Evolutionary conservation across 2,329 filamentous ascomycete species (phyloP), one percentile per base, ranked within the genome.

Genomic region (Trichoderma cornu-damae): DNA sequence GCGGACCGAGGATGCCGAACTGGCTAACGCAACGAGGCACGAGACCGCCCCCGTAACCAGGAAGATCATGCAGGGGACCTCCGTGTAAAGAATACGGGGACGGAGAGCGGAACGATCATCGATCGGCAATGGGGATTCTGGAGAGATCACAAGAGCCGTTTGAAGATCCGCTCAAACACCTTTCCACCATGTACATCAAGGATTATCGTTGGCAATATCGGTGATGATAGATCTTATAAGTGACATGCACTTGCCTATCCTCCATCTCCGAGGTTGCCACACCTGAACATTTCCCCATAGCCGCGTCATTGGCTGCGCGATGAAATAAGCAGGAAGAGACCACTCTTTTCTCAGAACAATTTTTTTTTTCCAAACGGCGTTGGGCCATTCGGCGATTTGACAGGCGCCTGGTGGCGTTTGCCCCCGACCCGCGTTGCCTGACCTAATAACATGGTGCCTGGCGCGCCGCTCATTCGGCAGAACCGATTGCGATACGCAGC

Each of bases 381-480:
- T 38, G 22, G 38, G 24, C 42, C 32, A 30, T 38, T 47, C 22
- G 20, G 40, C 16, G 18, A 46, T 20, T 28, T 55, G 52, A 55
- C 52, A 47, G 42, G 22, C 42, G 42, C 52, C 22, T 14, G 11
- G 52, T 55, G 52, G 52, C 52, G 52, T 55, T 55, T 55, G 52
- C 32, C 52, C 52, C 32, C 35, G 32, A 34, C n/a, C 42, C 18
- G 16, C 28, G 26, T 30, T 38, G 52, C 52, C 42, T 26, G 22
- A 47, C 16, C 12, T 3, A 47, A 42, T n/a, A 22, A 38, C 6
- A 16, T 38, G 20, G 32, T 55, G 32, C 43, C 32, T 55, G 24
- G 32, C 16, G 4, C 32, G 52, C 12, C 12, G 30, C 9, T 16
- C 7, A 47, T 55, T 47, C 34, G 42, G 24, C 51, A 47, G 32